phyloP scores from a whole-genome alignment of 257 asterid species.

The Pogostemon cablin region DNA sequence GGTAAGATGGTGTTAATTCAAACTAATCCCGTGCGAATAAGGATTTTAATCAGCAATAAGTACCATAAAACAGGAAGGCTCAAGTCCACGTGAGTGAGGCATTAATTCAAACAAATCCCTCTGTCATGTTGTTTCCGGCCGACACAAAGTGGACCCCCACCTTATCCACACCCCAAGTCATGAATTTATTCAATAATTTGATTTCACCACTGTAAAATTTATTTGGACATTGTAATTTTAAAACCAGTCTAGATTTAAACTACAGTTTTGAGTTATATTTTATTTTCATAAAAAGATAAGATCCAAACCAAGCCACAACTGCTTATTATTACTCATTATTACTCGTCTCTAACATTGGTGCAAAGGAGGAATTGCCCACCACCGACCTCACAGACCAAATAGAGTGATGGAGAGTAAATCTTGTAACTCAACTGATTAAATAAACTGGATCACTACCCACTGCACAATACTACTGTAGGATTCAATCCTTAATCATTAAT shows the following conservation, averaged over 20 bases:
- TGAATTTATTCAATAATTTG: constrained; percentile 9
- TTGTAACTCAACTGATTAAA: no score
- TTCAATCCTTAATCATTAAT: no score
- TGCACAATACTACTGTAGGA: no score
- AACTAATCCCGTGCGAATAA: background rate
- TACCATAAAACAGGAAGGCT: background rate
- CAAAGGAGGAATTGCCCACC: no score
- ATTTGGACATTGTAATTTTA: no score
- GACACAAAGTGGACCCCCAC: constrained; percentile 8
- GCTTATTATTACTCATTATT: background rate
- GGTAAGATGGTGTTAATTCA: no score
- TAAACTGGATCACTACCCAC: no score
- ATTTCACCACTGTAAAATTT: background rate
- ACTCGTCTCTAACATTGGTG: no score
- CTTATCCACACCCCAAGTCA: background rate
- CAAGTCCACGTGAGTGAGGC: background rate
- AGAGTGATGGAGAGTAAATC: no score
- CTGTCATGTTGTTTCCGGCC: constrained; percentile 9
- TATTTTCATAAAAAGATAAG: background rate
- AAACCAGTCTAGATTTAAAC: no score
- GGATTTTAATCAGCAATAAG: background rate
- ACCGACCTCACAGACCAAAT: no score
- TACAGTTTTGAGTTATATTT: background rate
- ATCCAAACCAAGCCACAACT: background rate
- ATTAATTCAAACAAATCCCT: background rate